phyloP scores from a whole-genome alignment of 768 basidiomycete species.

The Suillus weaverae region DNA sequence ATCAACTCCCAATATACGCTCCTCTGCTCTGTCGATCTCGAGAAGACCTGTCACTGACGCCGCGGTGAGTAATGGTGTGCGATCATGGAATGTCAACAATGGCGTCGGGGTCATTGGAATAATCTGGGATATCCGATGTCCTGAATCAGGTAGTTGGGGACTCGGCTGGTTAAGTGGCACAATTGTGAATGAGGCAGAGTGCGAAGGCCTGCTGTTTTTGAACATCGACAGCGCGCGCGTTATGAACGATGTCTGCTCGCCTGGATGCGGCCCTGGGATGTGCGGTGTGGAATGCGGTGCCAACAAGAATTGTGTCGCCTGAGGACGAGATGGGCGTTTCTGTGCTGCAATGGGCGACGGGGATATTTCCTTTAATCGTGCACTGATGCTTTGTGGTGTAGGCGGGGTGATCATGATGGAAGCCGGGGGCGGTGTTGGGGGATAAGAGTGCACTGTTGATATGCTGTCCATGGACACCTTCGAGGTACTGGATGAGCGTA shows the following conservation, averaged over 20 bases:
- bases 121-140: slow-evolving; percentile 19
- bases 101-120: slow-evolving; percentile 39
- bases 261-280: slow-evolving; percentile 27
- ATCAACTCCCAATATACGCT: slow-evolving; percentile 64
- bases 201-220: slow-evolving; percentile 51
- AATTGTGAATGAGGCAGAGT: slow-evolving; percentile 64
- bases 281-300: slow-evolving; percentile 44
- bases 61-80: slow-evolving; percentile 63
- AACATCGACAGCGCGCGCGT: slow-evolving; percentile 50
- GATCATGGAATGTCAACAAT: slow-evolving; percentile 69
- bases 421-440: slow-evolving; percentile 50
- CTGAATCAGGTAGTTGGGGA: slow-evolving; percentile 15
- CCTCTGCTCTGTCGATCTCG: slow-evolving; percentile 60
- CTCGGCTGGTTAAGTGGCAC: slow-evolving; percentile 26
- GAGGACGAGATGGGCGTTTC: slow-evolving; percentile 12
- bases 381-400: slow-evolving; percentile 33
- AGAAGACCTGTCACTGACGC: slow-evolving; percentile 59
- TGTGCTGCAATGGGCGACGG: neutral
- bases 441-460: slow-evolving; percentile 51
- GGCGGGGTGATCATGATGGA: slow-evolving; percentile 33
- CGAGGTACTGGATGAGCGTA: slow-evolving; percentile 15
- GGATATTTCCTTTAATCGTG: slow-evolving; percentile 27
- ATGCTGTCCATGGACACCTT: slow-evolving; percentile 30
- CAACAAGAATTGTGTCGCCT: slow-evolving; percentile 47
- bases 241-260: slow-evolving; percentile 44